Conservation (phyloP, 192 early-diverging fungal genomes). For the Umbelopsis isabellina region DNA sequence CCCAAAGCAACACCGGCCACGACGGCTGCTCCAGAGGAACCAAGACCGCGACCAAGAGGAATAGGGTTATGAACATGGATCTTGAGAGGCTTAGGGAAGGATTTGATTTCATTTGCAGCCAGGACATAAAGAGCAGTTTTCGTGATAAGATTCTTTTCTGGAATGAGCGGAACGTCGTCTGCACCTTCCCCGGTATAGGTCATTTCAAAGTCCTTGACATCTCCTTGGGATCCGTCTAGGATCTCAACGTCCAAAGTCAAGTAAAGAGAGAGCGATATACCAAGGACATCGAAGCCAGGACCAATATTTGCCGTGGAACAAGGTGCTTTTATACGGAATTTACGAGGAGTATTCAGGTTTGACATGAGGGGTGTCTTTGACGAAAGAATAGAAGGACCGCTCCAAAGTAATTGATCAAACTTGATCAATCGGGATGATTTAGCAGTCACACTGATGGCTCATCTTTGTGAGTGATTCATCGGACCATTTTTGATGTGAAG, state of each 20-base stretch:
- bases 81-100: slow-evolving; percentile 65
- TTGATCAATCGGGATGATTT: no score
- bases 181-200: slow-evolving; percentile 70
- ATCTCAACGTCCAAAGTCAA: slow-evolving; percentile 67
- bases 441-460: no score
- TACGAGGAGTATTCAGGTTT: slow-evolving; percentile 31
- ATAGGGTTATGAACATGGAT: slow-evolving; percentile 90
- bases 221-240: slow-evolving; percentile 1
- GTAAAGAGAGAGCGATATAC: slow-evolving; percentile 87
- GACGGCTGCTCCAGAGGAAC: slow-evolving; percentile 93
- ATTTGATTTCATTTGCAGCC: slow-evolving; percentile 59
- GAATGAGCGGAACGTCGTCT: slow-evolving; percentile 78
- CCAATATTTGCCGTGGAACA: slow-evolving; percentile 98
- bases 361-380: not conserved
- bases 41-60: slow-evolving; percentile 95
- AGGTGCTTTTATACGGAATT: slow-evolving; percentile 81
- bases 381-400: no score
- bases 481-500: no score
- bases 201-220: slow-evolving; percentile 43
- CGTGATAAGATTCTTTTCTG: slow-evolving; percentile 86
- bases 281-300: slow-evolving; percentile 96
- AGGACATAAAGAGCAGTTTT: slow-evolving; percentile 92
- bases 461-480: no score
- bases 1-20: slow-evolving; percentile 92
- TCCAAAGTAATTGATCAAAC: no score